phyloP scores from a whole-genome alignment of 23 red algal species.

The Pyropia haitanensis region DNA sequence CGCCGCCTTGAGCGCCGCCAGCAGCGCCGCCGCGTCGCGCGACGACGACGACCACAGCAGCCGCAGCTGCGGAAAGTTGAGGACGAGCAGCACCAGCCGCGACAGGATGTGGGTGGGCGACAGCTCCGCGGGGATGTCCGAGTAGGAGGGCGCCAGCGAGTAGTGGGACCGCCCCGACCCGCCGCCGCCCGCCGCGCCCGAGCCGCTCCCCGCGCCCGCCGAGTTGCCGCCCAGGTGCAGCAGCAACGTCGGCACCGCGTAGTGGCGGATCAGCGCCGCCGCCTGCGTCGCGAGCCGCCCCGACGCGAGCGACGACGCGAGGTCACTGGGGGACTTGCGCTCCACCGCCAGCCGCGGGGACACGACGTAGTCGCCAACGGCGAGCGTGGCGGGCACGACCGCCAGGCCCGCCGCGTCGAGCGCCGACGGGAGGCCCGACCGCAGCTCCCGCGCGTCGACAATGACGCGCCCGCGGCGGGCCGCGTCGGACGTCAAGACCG shows the following conservation, averaged over 20 bases:
- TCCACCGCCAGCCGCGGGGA: conserved; percentile 77
- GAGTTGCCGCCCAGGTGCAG: conserved; percentile 60
- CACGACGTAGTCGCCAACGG: conserved; percentile 88
- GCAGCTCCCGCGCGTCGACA: conserved; percentile 85
- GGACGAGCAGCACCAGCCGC: conserved; percentile 73
- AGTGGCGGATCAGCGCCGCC: conserved; percentile 68
- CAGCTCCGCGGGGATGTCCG: conserved; percentile 22
- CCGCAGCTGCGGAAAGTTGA: conserved; percentile 77
- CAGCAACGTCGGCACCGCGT: conserved; percentile 68
- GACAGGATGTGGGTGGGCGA: conserved; percentile 37
- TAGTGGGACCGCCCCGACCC: neutral
- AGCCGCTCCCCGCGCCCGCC: neutral
- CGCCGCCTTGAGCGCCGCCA: conserved; percentile 51
- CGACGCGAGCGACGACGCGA: conserved; percentile 63
- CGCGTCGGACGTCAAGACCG: neutral
- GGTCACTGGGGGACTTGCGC: conserved; percentile 82
- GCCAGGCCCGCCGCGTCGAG: conserved; percentile 39
- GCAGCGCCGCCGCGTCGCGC: conserved; percentile 53
- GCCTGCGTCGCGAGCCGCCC: conserved; percentile 83
- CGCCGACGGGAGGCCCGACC: conserved; percentile 49
- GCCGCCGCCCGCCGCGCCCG: neutral
- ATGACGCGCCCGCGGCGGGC: conserved; percentile 15
- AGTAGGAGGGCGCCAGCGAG: neutral
- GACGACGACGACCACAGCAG: conserved; percentile 75
- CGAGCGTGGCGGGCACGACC: conserved; percentile 70